phyloP scores from a whole-genome alignment of 768 basidiomycete species.

The Leucocoprinus leucothites region DNA sequence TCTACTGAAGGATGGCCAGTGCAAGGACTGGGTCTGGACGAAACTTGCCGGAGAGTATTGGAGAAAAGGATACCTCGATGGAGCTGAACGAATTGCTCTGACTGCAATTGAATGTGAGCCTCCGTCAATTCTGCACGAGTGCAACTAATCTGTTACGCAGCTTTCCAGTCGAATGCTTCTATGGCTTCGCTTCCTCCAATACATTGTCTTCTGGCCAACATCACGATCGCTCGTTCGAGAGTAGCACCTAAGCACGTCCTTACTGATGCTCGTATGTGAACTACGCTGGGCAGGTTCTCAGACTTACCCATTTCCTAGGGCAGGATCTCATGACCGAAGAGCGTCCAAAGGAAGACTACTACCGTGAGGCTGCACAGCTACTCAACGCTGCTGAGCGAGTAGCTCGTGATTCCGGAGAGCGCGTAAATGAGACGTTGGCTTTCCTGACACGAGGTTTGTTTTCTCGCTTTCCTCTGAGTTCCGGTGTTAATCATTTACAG shows the following conservation, averaged over 20 bases:
- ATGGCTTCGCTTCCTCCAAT: conserved; percentile 62
- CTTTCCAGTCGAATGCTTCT: conserved; percentile 47
- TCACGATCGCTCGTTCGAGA: conserved; percentile 76
- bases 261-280: conserved; percentile 64
- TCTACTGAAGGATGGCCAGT: conserved; percentile 68
- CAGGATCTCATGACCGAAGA: conserved; percentile 60
- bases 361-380: conserved; percentile 64
- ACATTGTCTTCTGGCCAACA: conserved; percentile 81
- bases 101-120: conserved; percentile 63
- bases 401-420: conserved; percentile 57
- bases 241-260: conserved; percentile 81
- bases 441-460: conserved; percentile 65
- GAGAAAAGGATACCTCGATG: conserved; percentile 69
- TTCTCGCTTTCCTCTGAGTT: background rate
- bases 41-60: conserved; percentile 87
- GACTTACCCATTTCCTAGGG: conserved; percentile 32
- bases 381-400: conserved; percentile 61
- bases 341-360: conserved; percentile 64
- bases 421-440: conserved; percentile 50
- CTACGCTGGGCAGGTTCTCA: background rate
- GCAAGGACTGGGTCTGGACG: conserved; percentile 74
- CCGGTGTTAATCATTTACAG: conserved; percentile 33
- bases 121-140: conserved; percentile 1
- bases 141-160: conserved; percentile 29
- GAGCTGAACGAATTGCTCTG: conserved; percentile 72